Base-by-base conservation (phyloP, 2,329 filamentous ascomycete species). In the Chaetomiaceae sp. region DNA sequence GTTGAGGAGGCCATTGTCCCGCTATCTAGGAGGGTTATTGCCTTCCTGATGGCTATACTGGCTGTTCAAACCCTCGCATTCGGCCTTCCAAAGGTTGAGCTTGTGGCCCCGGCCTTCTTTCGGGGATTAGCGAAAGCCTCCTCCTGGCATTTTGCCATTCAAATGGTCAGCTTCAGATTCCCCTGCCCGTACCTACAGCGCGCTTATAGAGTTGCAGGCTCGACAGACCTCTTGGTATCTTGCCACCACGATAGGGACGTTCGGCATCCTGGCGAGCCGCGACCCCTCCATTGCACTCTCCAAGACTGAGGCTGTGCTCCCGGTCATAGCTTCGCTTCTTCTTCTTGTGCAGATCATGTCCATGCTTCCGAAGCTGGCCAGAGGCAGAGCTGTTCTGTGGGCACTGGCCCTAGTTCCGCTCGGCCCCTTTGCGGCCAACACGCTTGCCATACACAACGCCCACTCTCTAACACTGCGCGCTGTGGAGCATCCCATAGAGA, bases 401-500 rank as follows among this genome's bases (percentile, higher is more conserved):
- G 9, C 32, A 0, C 54, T 70, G 11, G 34, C 52, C 6, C 47
- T 65, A 1, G 11, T 64, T 8, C 50, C 67, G 0, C 6, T 69
- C 1, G 6, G 60, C 6, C 63, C 66, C 0, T 67, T 62, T 19
- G 3, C 66, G 0, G 48, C 50, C 5, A 65, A 65, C 15, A 17
- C 61, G 2, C 46, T 48, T 7, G 49, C 54, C 6, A 63, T 67
- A 15, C 35, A 43, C 3, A 12, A 26, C 0, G 36, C 55, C 10
- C 48, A 58, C 9, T 56, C 46, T 1, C 38, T 47, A 0, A 36
- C 50, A 4, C 20, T 41, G 1, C 24, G 39, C 11, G 18, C 33
- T 0, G 17, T 42, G 2, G 36, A 57, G 0, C 68, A 73, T 43
- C 68, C 70, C 0, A 52, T 70, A 9, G 64, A 69, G 32, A 24